Percentiles rank a stretch among this genome's conserved stretches.
Evolutionary conservation across 108 stramenopile species (phyloP).

Genomic region (Cyclostephanos tholiformis): DNA sequence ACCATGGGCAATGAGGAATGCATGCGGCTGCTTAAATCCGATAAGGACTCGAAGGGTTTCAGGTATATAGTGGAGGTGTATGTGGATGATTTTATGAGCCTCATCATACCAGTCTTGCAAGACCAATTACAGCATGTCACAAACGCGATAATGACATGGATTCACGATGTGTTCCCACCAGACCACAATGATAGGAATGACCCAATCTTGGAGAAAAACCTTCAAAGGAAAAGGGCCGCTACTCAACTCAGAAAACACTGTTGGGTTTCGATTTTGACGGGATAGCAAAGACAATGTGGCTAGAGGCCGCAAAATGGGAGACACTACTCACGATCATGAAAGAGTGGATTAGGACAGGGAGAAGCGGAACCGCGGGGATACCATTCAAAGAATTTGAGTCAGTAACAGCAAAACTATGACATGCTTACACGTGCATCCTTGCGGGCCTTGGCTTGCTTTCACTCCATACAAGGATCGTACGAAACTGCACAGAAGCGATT

Average conservation of each 20-base stretch:
- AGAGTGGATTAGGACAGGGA: slow-evolving; percentile 2
- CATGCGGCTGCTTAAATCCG: neutral
- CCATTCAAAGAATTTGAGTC: slow-evolving; percentile 15
- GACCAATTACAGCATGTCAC: slow-evolving; percentile 14
- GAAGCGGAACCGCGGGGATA: neutral
- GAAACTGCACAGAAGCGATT: too few species aligned
- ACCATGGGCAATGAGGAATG: neutral
- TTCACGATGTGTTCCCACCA: slow-evolving; percentile 40
- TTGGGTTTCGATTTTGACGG: slow-evolving; percentile 47
- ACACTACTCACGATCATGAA: neutral
- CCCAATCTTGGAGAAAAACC: slow-evolving; percentile 56
- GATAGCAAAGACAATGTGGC: slow-evolving; percentile 32
- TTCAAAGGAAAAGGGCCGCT: slow-evolving; percentile 26
- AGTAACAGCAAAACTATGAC: neutral
- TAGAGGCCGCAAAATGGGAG: slow-evolving; percentile 3
- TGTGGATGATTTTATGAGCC: too few species aligned
- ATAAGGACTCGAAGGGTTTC: neutral
- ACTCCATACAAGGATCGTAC: slow-evolving; percentile 5
- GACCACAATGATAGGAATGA: slow-evolving; percentile 9
- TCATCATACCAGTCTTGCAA: slow-evolving; percentile 13
- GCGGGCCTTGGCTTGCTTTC: slow-evolving; percentile 7
- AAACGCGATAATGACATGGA: slow-evolving; percentile 3
- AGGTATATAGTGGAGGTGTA: slow-evolving; percentile 15
- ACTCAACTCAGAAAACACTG: neutral
- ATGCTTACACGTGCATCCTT: slow-evolving; percentile 1